Conservation (phyloP, 495 filamentous ascomycete genomes). For the Annulohypoxylon bovei region DNA sequence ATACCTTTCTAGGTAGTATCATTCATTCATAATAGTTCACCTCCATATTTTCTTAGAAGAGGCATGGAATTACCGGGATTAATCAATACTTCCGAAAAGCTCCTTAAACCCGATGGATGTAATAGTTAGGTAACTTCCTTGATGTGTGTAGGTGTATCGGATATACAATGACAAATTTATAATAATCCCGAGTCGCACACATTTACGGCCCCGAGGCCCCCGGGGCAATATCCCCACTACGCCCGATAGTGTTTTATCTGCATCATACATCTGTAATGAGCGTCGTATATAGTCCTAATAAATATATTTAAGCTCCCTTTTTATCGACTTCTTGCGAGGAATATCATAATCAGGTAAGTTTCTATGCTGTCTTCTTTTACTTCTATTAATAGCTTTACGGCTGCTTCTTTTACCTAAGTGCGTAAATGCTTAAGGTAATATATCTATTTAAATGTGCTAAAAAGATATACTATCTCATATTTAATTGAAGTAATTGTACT, state of each 20-base stretch:
- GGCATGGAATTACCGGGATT: constrained; percentile 3
- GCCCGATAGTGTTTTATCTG: not conserved
- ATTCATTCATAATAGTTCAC: too few species aligned
- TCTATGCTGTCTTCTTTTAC: not conserved
- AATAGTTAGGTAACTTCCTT: not conserved
- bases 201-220: not conserved
- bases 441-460: too few species aligned
- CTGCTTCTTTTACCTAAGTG: not conserved
- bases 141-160: not conserved
- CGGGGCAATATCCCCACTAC: not conserved
- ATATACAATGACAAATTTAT: not conserved
- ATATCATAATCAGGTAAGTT: not conserved
- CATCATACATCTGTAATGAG: not conserved
- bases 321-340: not conserved
- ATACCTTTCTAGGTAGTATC: not conserved
- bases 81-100: not conserved
- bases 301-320: not conserved
- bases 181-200: not conserved
- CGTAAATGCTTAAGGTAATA: too few species aligned
- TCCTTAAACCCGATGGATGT: not conserved
- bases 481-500: too few species aligned
- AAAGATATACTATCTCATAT: too few species aligned
- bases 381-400: not conserved
- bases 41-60: not conserved
- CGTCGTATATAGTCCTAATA: not conserved